Evolutionary conservation across 2,329 filamentous ascomycete genomes (phyloP), one percentile per base, ranked within the genome.

Genomic region (Pseudogymnoascus sp.): DNA sequence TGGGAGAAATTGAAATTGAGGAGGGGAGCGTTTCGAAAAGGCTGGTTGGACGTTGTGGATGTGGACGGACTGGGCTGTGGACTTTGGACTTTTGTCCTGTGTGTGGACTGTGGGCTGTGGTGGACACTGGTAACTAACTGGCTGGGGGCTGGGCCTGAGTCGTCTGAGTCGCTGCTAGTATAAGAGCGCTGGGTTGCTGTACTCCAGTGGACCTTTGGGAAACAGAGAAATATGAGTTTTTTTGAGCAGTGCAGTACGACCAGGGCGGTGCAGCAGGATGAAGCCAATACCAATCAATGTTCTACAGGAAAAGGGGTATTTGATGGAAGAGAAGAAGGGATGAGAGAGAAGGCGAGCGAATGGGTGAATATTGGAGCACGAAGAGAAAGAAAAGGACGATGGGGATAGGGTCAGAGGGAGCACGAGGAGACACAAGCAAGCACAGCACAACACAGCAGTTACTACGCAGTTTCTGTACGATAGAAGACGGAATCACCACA

Each of bases 1-100:
- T 55, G 49, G 49, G 26, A 55, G 49, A 33, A 55, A 55, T 19
- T 55, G 49, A 55, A 55, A 55, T 55, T 55, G 49, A 16, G 49
- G 21, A 55, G 49, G 49, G 49, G 49, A 55, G 49, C 29, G 49
- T 55, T 55, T 55, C 49, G n/a, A 55, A 55, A 35, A 33, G 26
- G 49, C 49, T 55, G 49, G 49, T 55, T 55, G 49, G 49, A 4
- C 2, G 26, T 14, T 23, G 41, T 26, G 41, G 11, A 6, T 45
- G 41, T 43, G 41, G 41, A 7, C 11, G 41, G 41, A 7, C 11
- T 45, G 23, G 23, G n/a, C 6, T 55, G 26, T 52, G 45, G 26
- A 12, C 26, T 55, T 11, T 52, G 45, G 26, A 12, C 26, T 55
- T 11, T 35, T 23, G 19, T 1, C 19, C 19, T 19, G 19, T 19